Evolutionary conservation across 1,284 basidiomycete genomes (phyloP), one percentile per base, ranked within the genome.

Genomic region (Cronartium quercuum): DNA sequence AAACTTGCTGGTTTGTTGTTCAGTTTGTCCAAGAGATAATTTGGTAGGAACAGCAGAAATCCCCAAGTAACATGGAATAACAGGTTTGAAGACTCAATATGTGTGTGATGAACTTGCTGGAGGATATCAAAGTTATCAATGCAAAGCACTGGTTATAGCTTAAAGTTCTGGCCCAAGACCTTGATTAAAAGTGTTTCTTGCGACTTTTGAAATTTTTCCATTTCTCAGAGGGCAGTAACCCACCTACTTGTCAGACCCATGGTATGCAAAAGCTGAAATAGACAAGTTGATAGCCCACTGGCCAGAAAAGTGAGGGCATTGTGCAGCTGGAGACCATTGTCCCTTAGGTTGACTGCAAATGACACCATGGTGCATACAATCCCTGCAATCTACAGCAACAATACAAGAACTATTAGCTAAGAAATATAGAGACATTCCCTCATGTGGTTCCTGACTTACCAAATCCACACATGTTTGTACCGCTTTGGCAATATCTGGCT

Each of bases 301-400:
- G 60, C 68, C 3, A 69, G 29, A 21, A 69, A 69, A 12, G 47
- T 18, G 13, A 62, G n/a, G 3, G 29, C 35, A 12, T 68, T 68
- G 7, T 34, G 24, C 9, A 68, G 6, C 42, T 68, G 67, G 15
- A 68, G 51, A 6, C 55, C 41, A 21, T 69, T 69, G n/a, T 38
- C 37, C 2, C 55, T 34, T n/a, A 40, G 58, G 37, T 69, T 69
- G 24, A 40, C 24, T 29, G 42, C 58, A 47, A 44, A 69, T 3
- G 68, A 38, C 42, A 69, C 21, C 68, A 69, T 69, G 42, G 68
- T 29, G 34, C 37, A 62, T 10, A 69, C 61, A n/a, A 57, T 69
- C 37, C 18, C 15, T n/a, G 68, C 58, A 13, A 63, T 34, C 12
- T 69, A 29, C 18, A 6, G 13, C 18, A 6, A 51, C 4, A 51